Base-by-base conservation (phyloP, 1,284 basidiomycete genomes). In the Microbotryomycetes sp. region DNA sequence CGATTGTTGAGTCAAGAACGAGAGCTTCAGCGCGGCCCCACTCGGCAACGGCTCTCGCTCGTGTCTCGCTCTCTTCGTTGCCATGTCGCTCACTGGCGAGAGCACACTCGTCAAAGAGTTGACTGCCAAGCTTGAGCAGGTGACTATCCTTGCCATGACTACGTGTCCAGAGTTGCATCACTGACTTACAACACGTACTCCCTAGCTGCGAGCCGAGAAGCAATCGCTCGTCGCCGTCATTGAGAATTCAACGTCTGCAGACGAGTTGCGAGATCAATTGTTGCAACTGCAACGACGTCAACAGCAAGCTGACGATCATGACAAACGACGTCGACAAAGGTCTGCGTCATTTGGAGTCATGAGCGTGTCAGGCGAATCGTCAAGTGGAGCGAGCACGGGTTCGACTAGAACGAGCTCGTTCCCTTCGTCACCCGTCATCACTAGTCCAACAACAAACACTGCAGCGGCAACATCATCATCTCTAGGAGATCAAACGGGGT, bases 171-270 rank as follows among this genome's bases (percentile, higher is more conserved):
- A 4, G 5, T 42, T 30, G 6, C 16, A 15, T 54, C 28, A 42
- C 32, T 19, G 9, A 6, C 4, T 51, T 14, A 15, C 25, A 29
- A 4, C 29, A 28, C 22, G 9, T 15, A 5, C 26, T 6, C 45
- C 19, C 57, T 49, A 66, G 65, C 54, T 66, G 0, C 59, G 62
- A 19, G 25, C 42, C 19, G 65, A 66, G 51, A 66, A 66, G 62
- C 48, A 53, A 6, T 30, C 45, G 6, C 65, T 66, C 36, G 62
- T 63, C 25, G 29, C 47, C 3, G 55, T 58, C 0, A 48, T 66
- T 7, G 62, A 66, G 49, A 15, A 19, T 19, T 15, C 19, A 19
- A 23, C 29, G 49, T 51, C 49, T 5, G n/a, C n/a, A n/a, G 23
- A 51, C 22, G 49, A 23, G 16, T 15, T 51, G 28, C 16, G 49